Evolutionary conservation across 2,329 filamentous ascomycete species (phyloP).

Genomic region (Arthrinium phaeospermum): DNA sequence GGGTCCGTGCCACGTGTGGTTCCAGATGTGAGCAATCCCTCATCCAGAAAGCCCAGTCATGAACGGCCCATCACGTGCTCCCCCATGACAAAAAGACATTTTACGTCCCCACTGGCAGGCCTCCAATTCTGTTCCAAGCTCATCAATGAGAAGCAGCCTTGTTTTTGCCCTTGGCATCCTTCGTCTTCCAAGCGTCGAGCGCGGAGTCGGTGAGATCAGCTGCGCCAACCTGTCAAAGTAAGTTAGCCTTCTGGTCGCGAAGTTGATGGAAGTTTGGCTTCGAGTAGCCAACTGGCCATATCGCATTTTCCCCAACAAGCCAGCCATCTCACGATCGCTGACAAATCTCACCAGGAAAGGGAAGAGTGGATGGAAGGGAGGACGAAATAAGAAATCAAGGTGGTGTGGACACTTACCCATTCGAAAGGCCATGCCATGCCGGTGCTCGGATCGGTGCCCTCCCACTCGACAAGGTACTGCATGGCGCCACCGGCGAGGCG

Average conservation of each 20-base stretch:
- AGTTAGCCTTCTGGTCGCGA: not conserved
- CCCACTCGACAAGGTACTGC: slow-evolving; percentile 38
- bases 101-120: not conserved
- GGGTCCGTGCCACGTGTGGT: too few relatives aligned
- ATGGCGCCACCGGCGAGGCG: slow-evolving; percentile 15
- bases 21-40: too few relatives aligned
- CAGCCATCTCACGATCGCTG: not conserved
- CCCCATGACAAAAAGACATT: not conserved
- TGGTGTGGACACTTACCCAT: not conserved
- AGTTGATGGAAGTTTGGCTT: not conserved
- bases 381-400: not conserved
- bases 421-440: not conserved
- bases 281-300: not conserved
- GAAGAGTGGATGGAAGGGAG: not conserved
- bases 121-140: not conserved
- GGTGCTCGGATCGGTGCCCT: slow-evolving; percentile 18
- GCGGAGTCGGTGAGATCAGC: not conserved
- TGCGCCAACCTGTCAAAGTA: not conserved
- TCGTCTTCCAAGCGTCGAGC: not conserved
- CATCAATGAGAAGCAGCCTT: not conserved
- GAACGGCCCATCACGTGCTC: not conserved
- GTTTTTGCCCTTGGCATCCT: not conserved
- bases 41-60: not conserved
- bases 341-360: not conserved
- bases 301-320: not conserved